These are phyloP conservation scores for Xylariales sp. DNA, from an alignment of 2,329 filamentous ascomycete genomes.

Conservation along the genomic window DNA sequence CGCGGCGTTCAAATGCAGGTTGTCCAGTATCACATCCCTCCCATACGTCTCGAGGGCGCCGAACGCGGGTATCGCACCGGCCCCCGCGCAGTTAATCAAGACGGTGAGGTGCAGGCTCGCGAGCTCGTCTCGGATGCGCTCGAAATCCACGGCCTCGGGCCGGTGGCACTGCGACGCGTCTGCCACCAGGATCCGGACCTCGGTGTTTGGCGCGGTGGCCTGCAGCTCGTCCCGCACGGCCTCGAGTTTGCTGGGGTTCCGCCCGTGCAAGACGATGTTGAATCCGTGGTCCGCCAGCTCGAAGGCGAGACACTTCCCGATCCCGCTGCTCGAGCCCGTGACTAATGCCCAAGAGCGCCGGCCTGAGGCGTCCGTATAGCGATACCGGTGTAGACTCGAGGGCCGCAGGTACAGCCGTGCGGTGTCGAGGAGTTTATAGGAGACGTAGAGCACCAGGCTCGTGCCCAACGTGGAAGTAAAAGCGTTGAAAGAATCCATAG, in stretches of 20 bases:
- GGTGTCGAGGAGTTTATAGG: conserved; percentile 31
- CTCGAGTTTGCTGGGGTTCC: conserved; percentile 58
- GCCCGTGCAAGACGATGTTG: conserved; percentile 66
- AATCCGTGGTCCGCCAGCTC: conserved; percentile 64
- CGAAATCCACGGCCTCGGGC: conserved; percentile 32
- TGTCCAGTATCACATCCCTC: conserved; percentile 51
- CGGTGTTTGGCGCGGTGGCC: conserved; percentile 50
- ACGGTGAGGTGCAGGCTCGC: conserved; percentile 57
- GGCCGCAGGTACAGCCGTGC: conserved; percentile 39
- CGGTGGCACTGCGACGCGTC: conserved; percentile 53
- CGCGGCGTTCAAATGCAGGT: conserved; percentile 56
- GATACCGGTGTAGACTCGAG: conserved; percentile 38
- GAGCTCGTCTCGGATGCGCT: conserved; percentile 35
- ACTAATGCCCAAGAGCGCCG: conserved; percentile 57
- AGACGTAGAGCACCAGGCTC: conserved; percentile 35
- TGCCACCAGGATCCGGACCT: conserved; percentile 55
- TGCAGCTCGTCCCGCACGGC: conserved; percentile 52
- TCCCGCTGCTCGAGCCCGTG: conserved; percentile 63
- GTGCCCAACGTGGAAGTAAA: conserved; percentile 37
- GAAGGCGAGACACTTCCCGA: conserved; percentile 60
- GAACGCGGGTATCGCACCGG: conserved; percentile 49
- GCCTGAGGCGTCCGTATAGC: conserved; percentile 36
- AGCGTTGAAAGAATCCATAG: conserved; percentile 29
- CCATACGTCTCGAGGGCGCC: conserved; percentile 50
- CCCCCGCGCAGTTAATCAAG: conserved; percentile 64